A percentile compares a stretch with the other conserved stretches of the same genome.
Evolutionary conservation across 2,329 filamentous ascomycete species (phyloP).

Genomic region (Fusarium illudens): DNA sequence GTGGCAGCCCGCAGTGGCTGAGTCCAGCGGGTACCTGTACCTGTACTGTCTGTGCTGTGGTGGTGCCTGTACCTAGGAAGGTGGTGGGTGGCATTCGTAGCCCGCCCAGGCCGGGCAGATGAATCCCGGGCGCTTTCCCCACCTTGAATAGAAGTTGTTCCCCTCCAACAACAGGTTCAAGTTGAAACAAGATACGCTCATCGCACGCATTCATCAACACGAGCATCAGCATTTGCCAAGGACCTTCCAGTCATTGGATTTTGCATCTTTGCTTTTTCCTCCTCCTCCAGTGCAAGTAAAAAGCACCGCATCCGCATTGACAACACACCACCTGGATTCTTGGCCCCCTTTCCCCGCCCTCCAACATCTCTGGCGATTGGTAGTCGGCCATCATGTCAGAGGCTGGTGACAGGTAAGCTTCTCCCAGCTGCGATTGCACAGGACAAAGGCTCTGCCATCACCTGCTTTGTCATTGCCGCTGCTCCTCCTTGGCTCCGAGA

Average conservation of each 20-base stretch:
- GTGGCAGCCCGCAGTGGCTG: background rate
- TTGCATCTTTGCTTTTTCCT: conserved; percentile 1
- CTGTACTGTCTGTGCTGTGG: no score
- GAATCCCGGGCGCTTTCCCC: conserved; percentile 2
- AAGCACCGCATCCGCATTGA: background rate
- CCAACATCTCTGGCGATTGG: conserved; percentile 6
- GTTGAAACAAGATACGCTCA: background rate
- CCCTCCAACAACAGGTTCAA: background rate
- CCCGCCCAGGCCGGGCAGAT: background rate
- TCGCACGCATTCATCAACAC: background rate
- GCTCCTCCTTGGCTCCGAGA: conserved; percentile 13
- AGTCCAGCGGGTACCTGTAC: no score
- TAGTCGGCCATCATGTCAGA: conserved; percentile 39
- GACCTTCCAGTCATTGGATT: background rate
- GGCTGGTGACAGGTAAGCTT: conserved; percentile 38
- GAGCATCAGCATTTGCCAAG: background rate
- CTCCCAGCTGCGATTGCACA: background rate
- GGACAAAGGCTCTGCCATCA: background rate
- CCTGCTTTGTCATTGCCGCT: conserved; percentile 15
- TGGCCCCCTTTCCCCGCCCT: conserved; percentile 36
- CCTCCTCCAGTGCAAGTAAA: conserved; percentile 16
- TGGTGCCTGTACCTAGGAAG: background rate
- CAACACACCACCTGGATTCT: background rate
- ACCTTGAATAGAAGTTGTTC: background rate
- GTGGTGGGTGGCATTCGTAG: no score